Conservation (phyloP, 2,329 filamentous ascomycete genomes). For the Thielaviopsis ethacetica region DNA sequence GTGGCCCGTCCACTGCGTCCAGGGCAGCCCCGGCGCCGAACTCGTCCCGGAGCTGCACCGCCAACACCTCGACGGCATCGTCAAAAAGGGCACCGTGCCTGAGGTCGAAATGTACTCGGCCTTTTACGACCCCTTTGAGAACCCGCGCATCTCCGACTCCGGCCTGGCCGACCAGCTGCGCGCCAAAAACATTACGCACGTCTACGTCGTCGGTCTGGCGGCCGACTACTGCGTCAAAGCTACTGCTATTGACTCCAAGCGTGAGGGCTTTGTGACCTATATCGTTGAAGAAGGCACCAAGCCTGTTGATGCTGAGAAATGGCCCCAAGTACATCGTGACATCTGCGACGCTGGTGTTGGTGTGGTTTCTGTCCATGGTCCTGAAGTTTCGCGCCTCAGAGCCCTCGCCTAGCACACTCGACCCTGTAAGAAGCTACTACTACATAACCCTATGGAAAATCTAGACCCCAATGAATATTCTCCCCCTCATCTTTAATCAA, state of each 20-base stretch:
- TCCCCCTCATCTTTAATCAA: too few relatives aligned
- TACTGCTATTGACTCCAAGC: constrained; percentile 62
- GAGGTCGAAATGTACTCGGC: constrained; percentile 87
- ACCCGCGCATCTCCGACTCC: constrained; percentile 42
- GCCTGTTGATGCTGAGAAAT: constrained; percentile 47
- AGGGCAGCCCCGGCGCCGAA: constrained; percentile 52
- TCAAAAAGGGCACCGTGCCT: constrained; percentile 63
- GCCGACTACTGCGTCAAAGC: constrained; percentile 77
- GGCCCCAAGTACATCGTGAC: constrained; percentile 37
- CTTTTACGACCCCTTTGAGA: constrained; percentile 65
- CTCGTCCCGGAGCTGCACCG: constrained; percentile 56
- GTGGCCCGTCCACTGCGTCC: constrained; percentile 86
- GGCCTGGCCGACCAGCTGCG: constrained; percentile 44
- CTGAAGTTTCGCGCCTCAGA: constrained; percentile 23
- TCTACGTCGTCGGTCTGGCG: constrained; percentile 75
- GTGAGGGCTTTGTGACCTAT: constrained; percentile 60
- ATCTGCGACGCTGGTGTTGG: constrained; percentile 43
- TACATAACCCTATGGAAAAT: too few relatives aligned
- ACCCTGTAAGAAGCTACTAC: too few relatives aligned
- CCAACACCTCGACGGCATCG: constrained; percentile 40
- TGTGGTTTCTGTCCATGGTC: constrained; percentile 40
- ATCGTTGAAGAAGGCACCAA: constrained; percentile 65
- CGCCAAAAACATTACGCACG: constrained; percentile 43
- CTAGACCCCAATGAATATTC: too few relatives aligned
- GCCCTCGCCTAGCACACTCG: too few relatives aligned